These are phyloP conservation scores for Halophytophthora polymorphica DNA, from an alignment of 352 stramenopile species.

Conservation along the genomic window DNA sequence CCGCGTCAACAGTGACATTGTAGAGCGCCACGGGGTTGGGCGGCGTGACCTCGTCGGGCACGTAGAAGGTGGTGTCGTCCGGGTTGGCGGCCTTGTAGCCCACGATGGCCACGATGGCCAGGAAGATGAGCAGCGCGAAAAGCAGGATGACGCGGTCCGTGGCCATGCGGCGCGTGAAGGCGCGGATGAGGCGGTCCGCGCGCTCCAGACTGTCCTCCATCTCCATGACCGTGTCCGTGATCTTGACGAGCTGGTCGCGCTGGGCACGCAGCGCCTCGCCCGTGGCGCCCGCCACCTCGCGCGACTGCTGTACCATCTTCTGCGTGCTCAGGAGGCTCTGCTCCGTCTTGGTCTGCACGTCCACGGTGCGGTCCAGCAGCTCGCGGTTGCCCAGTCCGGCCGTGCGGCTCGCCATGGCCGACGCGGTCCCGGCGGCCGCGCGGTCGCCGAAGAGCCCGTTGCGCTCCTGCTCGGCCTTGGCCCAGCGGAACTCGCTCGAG, in stretches of 20 bases:
- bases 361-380: conserved; percentile 65
- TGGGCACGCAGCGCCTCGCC: conserved; percentile 77
- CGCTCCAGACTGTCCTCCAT: conserved; percentile 78
- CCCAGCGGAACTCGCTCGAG: conserved; percentile 75
- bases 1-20: conserved; percentile 67
- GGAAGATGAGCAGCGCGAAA: conserved; percentile 77
- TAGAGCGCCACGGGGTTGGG: conserved; percentile 71
- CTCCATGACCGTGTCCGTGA: conserved; percentile 86
- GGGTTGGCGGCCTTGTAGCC: conserved; percentile 82
- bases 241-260: conserved; percentile 83
- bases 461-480: conserved; percentile 73
- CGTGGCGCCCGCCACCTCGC: conserved; percentile 75
- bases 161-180: conserved; percentile 78
- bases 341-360: conserved; percentile 87
- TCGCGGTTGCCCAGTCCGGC: conserved; percentile 57
- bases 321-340: conserved; percentile 80
- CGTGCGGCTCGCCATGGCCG: conserved; percentile 7
- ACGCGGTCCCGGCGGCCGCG: conserved; percentile 18
- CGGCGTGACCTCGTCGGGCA: conserved; percentile 80
- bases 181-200: conserved; percentile 80
- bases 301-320: conserved; percentile 85
- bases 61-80: conserved; percentile 76
- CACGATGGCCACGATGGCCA: conserved; percentile 76
- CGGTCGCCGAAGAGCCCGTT: conserved; percentile 74
- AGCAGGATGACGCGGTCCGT: conserved; percentile 82